Conservation (phyloP, 2,329 filamentous ascomycete species). For the Fusarium concolor region DNA sequence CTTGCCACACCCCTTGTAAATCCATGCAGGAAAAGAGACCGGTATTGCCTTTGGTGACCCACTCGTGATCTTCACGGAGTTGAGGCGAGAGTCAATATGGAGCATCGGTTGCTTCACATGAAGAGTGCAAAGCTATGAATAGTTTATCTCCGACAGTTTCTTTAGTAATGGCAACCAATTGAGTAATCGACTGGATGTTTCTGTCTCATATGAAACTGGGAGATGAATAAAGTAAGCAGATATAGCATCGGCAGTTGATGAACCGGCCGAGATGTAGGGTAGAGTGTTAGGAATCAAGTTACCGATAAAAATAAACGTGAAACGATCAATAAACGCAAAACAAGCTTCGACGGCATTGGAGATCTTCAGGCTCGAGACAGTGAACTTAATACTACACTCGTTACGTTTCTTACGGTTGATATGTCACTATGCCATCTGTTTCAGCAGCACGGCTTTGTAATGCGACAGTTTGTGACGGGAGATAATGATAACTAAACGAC, state of each 20-base stretch:
- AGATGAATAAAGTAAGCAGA: not conserved
- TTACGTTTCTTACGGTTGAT: not conserved
- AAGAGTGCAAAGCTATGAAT: not conserved
- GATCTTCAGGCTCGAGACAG: not conserved
- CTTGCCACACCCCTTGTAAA: not conserved
- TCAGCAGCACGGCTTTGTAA: not conserved
- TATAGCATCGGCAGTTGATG: constrained; percentile 7
- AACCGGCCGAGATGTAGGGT: constrained; percentile 3
- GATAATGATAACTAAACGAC: no score
- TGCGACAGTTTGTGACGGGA: not conserved
- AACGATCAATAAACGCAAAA: not conserved
- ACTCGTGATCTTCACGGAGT: constrained; percentile 6
- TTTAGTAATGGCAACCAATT: not conserved
- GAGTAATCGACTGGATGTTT: not conserved
- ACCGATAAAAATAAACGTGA: constrained; percentile 20
- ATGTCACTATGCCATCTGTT: not conserved
- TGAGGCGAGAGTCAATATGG: constrained; percentile 2
- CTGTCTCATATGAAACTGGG: constrained; percentile 1
- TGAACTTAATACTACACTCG: not conserved
- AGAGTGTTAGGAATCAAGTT: not conserved
- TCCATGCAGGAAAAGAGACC: not conserved
- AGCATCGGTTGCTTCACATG: constrained; percentile 5
- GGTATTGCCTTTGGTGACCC: not conserved
- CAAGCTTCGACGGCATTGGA: not conserved
- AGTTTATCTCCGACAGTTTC: not conserved